phyloP scores from a whole-genome alignment of 208 protist species.

The Leishmania lainsoni region DNA sequence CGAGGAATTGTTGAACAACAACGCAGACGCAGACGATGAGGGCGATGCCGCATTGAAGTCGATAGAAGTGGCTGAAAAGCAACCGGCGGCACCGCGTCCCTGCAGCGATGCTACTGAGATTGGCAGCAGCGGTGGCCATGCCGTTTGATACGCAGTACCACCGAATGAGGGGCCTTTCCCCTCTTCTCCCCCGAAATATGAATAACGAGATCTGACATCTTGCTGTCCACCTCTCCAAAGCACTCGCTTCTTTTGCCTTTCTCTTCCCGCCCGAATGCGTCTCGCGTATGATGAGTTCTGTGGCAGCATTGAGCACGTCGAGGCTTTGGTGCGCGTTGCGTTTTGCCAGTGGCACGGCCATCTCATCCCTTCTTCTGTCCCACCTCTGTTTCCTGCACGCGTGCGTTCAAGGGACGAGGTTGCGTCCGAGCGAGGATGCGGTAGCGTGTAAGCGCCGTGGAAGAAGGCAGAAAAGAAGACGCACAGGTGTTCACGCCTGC shows the following conservation, averaged over 20 bases:
- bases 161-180: neutral
- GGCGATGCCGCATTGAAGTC: neutral
- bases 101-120: neutral
- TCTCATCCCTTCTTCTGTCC: neutral
- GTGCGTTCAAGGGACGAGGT: neutral
- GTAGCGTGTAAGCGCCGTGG: neutral
- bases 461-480: neutral
- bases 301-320: neutral
- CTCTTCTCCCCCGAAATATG: neutral
- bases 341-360: neutral
- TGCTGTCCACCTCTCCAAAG: neutral
- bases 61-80: neutral
- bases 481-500: neutral
- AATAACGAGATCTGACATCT: neutral
- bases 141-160: neutral
- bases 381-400: neutral
- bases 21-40: neutral
- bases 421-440: neutral
- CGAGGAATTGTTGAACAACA: conserved; percentile 16
- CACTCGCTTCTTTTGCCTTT: neutral
- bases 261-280: neutral
- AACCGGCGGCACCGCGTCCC: neutral
- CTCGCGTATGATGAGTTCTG: neutral
- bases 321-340: neutral
- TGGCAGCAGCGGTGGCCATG: neutral